A percentile compares a stretch with the other conserved stretches of the same genome.
These are phyloP conservation scores for Gloeopeniophorella convolvens DNA, from an alignment of 768 basidiomycete genomes.

Conservation along the genomic window DNA sequence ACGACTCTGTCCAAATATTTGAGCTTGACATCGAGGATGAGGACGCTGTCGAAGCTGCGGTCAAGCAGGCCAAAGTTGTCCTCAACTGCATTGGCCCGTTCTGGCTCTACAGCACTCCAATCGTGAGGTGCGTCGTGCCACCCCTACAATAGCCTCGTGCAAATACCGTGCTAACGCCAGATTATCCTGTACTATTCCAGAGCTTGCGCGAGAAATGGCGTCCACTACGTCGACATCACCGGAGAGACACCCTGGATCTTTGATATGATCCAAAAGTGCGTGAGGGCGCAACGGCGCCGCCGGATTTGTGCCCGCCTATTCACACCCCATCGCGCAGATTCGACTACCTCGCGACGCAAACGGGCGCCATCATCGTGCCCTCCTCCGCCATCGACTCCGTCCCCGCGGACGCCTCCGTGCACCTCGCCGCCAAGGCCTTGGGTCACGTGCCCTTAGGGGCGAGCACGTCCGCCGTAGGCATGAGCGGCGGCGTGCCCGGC, in stretches of 20 bases:
- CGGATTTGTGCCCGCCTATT: constrained; percentile 5
- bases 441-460: constrained; percentile 43
- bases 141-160: not conserved
- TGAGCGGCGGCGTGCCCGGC: constrained; percentile 50
- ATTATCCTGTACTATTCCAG: constrained; percentile 33
- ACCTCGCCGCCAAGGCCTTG: constrained; percentile 64
- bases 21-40: constrained; percentile 54
- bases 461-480: constrained; percentile 48
- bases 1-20: constrained; percentile 33
- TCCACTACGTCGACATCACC: constrained; percentile 83
- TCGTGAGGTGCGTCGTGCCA: constrained; percentile 47
- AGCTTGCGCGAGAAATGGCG: constrained; percentile 65
- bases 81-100: constrained; percentile 77
- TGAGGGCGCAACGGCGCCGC: constrained; percentile 4
- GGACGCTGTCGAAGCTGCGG: constrained; percentile 48
- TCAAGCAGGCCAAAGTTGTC: constrained; percentile 56
- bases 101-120: constrained; percentile 62
- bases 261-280: constrained; percentile 54
- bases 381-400: constrained; percentile 73
- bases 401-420: constrained; percentile 65
- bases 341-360: constrained; percentile 65
- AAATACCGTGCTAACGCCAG: not conserved
- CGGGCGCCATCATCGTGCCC: constrained; percentile 71
- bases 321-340: constrained; percentile 38
- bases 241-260: constrained; percentile 66